Conservation (phyloP, 345 rosid species). For the Brassica napus region DNA sequence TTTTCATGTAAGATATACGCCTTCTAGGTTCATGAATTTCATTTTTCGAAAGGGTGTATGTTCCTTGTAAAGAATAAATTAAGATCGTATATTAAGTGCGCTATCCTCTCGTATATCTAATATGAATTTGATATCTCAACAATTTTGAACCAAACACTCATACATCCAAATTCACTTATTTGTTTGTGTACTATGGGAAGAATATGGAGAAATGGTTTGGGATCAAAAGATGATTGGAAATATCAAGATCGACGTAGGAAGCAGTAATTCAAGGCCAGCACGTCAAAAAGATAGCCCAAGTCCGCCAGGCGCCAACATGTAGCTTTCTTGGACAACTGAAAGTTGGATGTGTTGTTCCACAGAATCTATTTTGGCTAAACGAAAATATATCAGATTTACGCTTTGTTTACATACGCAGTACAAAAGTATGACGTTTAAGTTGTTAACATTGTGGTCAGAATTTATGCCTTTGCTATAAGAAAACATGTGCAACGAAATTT, state of each 20-base stretch:
- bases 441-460: not conserved
- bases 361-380: not conserved
- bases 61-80: not conserved
- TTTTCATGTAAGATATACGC: not conserved
- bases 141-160: not conserved
- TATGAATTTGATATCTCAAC: not conserved
- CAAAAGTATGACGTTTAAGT: not conserved
- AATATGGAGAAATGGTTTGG: slow-evolving; percentile 4
- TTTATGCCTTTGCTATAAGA: not conserved
- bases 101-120: not conserved
- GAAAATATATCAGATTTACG: not conserved
- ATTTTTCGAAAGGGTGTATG: not conserved
- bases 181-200: not conserved
- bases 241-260: slow-evolving; percentile 16
- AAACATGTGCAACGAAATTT: not conserved
- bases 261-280: slow-evolving; percentile 19
- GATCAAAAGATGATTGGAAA: slow-evolving; percentile 10
- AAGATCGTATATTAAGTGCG: not conserved
- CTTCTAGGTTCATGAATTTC: not conserved
- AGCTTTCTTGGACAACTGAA: not conserved
- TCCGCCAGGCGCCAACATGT: slow-evolving; percentile 9
- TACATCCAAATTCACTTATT: not conserved
- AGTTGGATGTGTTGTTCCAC: not conserved
- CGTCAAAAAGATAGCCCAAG: not conserved
- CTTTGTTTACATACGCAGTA: not conserved